Conservation (phyloP, 2,329 filamentous ascomycete genomes). For the Penicillium griseofulvum region DNA sequence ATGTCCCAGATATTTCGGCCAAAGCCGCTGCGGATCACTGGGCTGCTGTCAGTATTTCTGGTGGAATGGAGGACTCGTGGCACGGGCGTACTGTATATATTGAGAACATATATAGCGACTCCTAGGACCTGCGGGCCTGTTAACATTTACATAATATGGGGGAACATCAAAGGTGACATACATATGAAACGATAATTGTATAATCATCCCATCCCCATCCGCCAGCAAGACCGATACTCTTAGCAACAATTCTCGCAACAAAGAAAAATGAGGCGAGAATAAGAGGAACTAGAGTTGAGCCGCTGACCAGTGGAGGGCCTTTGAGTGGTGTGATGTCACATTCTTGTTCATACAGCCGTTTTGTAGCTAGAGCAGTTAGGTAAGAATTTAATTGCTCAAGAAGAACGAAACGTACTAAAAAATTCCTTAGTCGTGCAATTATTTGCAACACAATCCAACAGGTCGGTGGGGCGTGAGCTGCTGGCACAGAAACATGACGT, state of each 20-base stretch:
- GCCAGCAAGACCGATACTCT: slow-evolving; percentile 14
- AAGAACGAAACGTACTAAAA: slow-evolving; percentile 14
- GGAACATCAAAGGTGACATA: no score
- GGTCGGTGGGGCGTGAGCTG: background rate
- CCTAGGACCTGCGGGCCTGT: slow-evolving; percentile 8
- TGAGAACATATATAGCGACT: slow-evolving; percentile 10
- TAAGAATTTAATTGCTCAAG: background rate
- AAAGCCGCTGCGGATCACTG: slow-evolving; percentile 18
- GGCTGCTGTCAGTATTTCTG: no score
- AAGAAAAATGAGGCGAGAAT: slow-evolving; percentile 19
- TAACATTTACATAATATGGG: no score
- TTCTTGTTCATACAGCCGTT: slow-evolving; percentile 12
- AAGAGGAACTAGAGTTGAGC: slow-evolving; percentile 13
- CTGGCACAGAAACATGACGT: slow-evolving; percentile 14
- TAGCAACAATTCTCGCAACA: slow-evolving; percentile 14
- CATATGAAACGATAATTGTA: slow-evolving; percentile 20
- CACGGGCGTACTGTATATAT: no score
- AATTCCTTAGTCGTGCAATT: slow-evolving; percentile 15
- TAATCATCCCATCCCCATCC: slow-evolving; percentile 23
- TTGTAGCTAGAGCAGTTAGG: slow-evolving; percentile 11
- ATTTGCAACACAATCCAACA: slow-evolving; percentile 10
- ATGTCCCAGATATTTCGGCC: slow-evolving; percentile 24
- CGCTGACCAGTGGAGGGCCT: background rate
- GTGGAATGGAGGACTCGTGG: no score
- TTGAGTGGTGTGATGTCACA: slow-evolving; percentile 12